Base-by-base conservation (phyloP, 164 flowering plant species). In the Stephania yunnanensis region DNA sequence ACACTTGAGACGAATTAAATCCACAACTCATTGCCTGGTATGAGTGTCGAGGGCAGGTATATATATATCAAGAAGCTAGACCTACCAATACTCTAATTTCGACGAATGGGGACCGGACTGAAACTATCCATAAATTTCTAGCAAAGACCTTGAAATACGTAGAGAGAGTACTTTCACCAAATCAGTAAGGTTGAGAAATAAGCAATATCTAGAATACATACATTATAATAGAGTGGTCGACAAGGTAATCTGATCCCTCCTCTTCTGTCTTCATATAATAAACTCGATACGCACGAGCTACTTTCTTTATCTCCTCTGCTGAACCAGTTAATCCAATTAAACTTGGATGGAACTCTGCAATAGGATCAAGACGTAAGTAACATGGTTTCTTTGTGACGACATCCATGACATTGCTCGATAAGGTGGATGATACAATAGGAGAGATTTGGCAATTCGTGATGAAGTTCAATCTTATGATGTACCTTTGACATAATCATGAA, bases 171-270 rank as follows among this genome's bases (percentile, higher is more conserved):
- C 42, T 36, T 36, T 15, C 64, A 58, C 20, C 20, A 15, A n/a
- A 58, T 15, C 19, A 7, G 64, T 58, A 58, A 8, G 12, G 19
- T 15, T 45, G 13, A 1, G 31, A 12, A 63, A 12, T 3, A 25
- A 63, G 17, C 63, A 42, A 64, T 45, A 58, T 68, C 71, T 63
- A 11, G 36, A 50, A 81, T 46, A 85, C 92, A 46, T 88, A 93
- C 97, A 91, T 95, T 81, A 93, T 87, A 71, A 93, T 93, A 22
- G 98, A 95, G 83, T 95, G 99, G 81, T 95, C 99, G 42, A 95
- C 99, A 25, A 95, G 97, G 83, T 95, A 95, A 77, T 93, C 98
- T 13, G 91, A 88, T 44, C 87, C 98, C 83, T 92, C 97, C 74
- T 92, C 97, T 75, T 80, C 88, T 70, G 99, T 92, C 80, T 95